Evolutionary conservation across 1,284 basidiomycete species (phyloP).

Genomic region (Ganoderma multipileum): DNA sequence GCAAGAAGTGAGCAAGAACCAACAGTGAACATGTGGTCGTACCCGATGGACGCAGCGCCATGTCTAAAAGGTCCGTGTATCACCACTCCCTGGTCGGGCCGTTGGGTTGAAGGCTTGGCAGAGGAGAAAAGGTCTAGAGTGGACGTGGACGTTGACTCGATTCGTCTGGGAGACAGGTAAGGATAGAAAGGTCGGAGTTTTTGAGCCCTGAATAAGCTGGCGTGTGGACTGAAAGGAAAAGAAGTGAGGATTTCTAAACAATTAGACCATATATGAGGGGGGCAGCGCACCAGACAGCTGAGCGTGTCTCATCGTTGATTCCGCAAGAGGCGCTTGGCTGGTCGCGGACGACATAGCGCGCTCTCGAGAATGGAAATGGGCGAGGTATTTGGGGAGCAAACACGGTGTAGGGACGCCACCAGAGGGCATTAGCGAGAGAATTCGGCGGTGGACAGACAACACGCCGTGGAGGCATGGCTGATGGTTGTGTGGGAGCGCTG

Average conservation of each 20-base stretch:
- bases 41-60: neutral
- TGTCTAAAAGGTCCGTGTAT: slow-evolving; percentile 4
- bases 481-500: slow-evolving; percentile 8
- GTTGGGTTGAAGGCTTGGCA: neutral
- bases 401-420: neutral
- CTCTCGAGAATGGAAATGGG: slow-evolving; percentile 9
- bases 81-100: neutral
- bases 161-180: neutral
- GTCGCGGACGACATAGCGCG: neutral
- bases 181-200: slow-evolving; percentile 12
- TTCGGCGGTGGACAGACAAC: slow-evolving; percentile 2
- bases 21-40: neutral
- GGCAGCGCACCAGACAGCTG: slow-evolving; percentile 20
- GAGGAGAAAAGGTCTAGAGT: slow-evolving; percentile 5
- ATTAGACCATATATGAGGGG: slow-evolving; percentile 24
- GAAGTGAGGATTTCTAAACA: slow-evolving; percentile 15
- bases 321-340: slow-evolving; percentile 8
- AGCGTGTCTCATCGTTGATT: slow-evolving; percentile 17
- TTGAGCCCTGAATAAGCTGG: slow-evolving; percentile 11
- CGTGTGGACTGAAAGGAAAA: slow-evolving; percentile 17
- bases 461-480: slow-evolving; percentile 16
- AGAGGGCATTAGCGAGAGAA: slow-evolving; percentile 4
- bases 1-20: slow-evolving; percentile 6
- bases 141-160: slow-evolving; percentile 13
- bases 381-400: neutral